Conservation (phyloP, 1,284 basidiomycete species). For the Fomitiporia mediterranea region DNA sequence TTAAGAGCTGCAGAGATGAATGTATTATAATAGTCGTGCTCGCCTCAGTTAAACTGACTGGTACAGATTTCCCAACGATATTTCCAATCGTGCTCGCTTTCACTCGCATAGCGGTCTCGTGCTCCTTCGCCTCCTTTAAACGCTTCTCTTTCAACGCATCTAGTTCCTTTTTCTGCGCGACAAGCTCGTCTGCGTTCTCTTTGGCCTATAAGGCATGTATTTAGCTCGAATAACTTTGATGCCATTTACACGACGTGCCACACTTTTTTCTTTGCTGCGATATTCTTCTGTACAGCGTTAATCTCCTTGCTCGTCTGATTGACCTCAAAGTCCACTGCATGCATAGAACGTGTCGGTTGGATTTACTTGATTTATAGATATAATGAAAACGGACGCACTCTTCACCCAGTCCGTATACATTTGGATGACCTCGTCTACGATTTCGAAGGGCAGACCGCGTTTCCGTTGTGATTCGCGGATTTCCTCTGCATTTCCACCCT, state of each 20-base stretch:
- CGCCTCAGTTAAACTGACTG: conserved; percentile 88
- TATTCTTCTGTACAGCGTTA: conserved; percentile 91
- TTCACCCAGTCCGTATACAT: conserved; percentile 93
- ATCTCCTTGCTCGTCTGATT: conserved; percentile 78
- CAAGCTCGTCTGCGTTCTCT: conserved; percentile 83
- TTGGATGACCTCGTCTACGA: conserved; percentile 91
- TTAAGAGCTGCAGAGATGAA: not conserved
- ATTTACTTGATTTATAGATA: not conserved
- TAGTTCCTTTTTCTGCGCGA: conserved; percentile 74
- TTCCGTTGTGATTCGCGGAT: conserved; percentile 93
- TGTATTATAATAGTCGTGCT: conserved; percentile 21
- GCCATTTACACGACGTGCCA: conserved; percentile 15
- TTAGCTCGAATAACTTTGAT: too few species aligned
- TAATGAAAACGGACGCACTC: conserved; percentile 48
- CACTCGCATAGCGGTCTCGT: conserved; percentile 73
- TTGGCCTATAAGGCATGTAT: conserved; percentile 62
- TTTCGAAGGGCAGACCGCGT: conserved; percentile 81
- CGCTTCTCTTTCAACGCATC: conserved; percentile 77
- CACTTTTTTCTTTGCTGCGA: conserved; percentile 91
- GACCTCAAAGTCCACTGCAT: conserved; percentile 78
- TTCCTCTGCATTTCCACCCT: conserved; percentile 92
- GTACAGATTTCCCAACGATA: conserved; percentile 84
- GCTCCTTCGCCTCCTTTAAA: conserved; percentile 72
- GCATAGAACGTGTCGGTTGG: not conserved
- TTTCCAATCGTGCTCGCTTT: conserved; percentile 88